Percentiles rank a stretch among this genome's conserved stretches.
These are phyloP conservation scores for Ballota nigra DNA, from an alignment of 257 asterid genomes.

Conservation along the genomic window DNA sequence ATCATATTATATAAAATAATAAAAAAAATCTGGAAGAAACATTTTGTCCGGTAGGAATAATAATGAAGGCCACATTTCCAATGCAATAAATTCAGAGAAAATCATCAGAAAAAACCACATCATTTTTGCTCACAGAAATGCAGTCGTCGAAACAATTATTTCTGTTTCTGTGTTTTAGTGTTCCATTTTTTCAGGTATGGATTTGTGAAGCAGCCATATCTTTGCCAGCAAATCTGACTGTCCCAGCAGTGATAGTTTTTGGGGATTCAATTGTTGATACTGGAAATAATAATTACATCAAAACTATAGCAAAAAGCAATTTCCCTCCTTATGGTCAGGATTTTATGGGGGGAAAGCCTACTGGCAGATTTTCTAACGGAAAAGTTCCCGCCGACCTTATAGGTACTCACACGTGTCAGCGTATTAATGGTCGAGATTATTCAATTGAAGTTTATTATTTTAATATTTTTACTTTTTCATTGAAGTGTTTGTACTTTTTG, in stretches of 20 bases:
- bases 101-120: background rate
- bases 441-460: background rate
- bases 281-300: conserved; percentile 47
- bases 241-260: conserved; percentile 45
- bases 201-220: conserved; percentile 13
- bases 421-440: no score
- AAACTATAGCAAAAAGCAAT: conserved; percentile 35
- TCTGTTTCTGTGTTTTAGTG: background rate
- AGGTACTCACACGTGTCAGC: conserved; percentile 20
- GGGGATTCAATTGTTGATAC: conserved; percentile 60
- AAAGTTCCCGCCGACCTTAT: conserved; percentile 54
- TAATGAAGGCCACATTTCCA: background rate
- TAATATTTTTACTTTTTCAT: no score
- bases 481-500: no score
- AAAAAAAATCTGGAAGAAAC: no score
- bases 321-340: conserved; percentile 59
- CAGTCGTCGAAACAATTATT: background rate
- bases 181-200: background rate
- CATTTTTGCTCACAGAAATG: background rate
- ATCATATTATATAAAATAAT: no score
- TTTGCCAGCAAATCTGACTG: conserved; percentile 19
- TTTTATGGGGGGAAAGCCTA: conserved; percentile 49
- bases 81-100: background rate
- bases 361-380: conserved; percentile 56
- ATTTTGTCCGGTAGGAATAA: background rate